Base-by-base conservation (phyloP, 2,329 filamentous ascomycete species). In the Fusarium albidum region DNA sequence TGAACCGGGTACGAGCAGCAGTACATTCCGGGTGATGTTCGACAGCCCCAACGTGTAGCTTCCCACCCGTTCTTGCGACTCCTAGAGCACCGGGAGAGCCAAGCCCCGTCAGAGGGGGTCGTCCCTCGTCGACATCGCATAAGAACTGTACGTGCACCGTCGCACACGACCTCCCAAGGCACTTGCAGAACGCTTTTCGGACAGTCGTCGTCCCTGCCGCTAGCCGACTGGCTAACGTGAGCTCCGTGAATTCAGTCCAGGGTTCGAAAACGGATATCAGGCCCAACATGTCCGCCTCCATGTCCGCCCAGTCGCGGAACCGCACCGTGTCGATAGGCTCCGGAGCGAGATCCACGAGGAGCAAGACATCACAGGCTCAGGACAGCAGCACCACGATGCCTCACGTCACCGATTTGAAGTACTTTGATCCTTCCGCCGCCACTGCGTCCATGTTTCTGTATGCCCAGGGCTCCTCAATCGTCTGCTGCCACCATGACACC, bases 401-500 rank as follows among this genome's bases (percentile, higher is more conserved):
- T 50, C 70, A 79, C 35, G 76, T 73, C 48, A 73, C 78, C 47
- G 73, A 80, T 18, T 70, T 77, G 58, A 80, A 78, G 64, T 82
- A 86, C 57, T 92, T 97, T 65, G 90, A 95, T 65, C 90, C 95
- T 52, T 96, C 91, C 72, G 92, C 92, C 14, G 92, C 95, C 26
- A 98, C 95, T 5, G 91, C 90, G 3, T 91, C 92, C 18, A 90
- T 95, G 79, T 89, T 99, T 62, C 82, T 99, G 21, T 97, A 96
- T 74, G 88, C 92, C 18, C 84, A 98, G 71, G 90, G 91, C 27
- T 87, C 87, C 46, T 85, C 87, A 7, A 87, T 99, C 52, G 82
- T 97, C 18, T 95, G 92, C 72, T 87, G 94, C 27, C 92, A 96
- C 68, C 94, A 98, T 75, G 94, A 98, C 70, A 96, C 91, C 4